phyloP scores from a whole-genome alignment of 1,139 yeast species.

The Blastobotrys indianensis region DNA sequence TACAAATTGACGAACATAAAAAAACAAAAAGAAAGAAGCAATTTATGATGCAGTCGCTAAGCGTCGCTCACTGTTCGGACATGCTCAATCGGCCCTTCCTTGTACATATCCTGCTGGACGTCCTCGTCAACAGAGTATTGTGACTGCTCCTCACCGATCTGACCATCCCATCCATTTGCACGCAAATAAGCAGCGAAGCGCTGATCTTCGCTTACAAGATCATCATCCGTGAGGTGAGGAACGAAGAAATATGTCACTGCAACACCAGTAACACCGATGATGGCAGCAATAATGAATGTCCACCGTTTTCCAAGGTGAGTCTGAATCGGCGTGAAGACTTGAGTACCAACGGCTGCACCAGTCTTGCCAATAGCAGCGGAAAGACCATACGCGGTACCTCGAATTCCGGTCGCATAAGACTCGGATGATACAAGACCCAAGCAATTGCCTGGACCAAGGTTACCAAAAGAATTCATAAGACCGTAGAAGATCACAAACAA shows the following conservation, averaged over 20 bases:
- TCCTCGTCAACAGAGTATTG: neutral
- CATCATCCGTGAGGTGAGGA: constrained; percentile 64
- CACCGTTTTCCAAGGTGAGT: constrained; percentile 38
- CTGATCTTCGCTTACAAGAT: constrained; percentile 60
- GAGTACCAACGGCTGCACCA: constrained; percentile 50
- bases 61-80: no score
- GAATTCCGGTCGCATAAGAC: constrained; percentile 64
- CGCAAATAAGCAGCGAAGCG: constrained; percentile 56
- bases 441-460: constrained; percentile 73
- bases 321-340: constrained; percentile 42
- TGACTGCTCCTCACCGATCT: constrained; percentile 40
- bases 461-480: constrained; percentile 53
- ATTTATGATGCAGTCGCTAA: no score
- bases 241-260: constrained; percentile 54
- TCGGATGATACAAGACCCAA: constrained; percentile 67
- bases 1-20: no score
- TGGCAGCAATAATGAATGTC: constrained; percentile 60
- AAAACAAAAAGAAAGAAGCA: no score
- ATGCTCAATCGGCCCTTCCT: neutral
- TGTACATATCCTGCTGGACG: neutral
- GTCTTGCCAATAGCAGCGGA: constrained; percentile 51
- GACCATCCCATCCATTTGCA: constrained; percentile 63
- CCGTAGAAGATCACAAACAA: constrained; percentile 56
- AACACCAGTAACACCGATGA: constrained; percentile 63
- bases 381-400: constrained; percentile 58